These are phyloP conservation scores for Arachis monticola DNA, from an alignment of 331 rosid species.

Conservation along the genomic window DNA sequence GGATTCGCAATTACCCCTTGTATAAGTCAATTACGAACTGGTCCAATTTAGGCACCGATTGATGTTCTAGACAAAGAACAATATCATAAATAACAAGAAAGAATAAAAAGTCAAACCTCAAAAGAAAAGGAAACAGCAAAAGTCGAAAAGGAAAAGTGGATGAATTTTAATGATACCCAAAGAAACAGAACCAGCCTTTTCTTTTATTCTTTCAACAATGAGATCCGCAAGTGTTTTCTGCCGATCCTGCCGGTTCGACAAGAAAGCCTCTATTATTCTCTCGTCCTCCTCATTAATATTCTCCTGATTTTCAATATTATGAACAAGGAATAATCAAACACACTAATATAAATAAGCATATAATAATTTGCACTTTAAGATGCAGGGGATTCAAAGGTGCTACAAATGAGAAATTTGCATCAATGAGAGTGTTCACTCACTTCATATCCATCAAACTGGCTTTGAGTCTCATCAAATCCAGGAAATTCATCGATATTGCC, in stretches of 20 bases:
- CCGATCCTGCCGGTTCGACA: conserved; percentile 48
- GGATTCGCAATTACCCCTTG: conserved; percentile 60
- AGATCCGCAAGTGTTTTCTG: conserved; percentile 70
- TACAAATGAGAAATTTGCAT: neutral
- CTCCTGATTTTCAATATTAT: conserved; percentile 46
- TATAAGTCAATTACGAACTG: conserved; percentile 63
- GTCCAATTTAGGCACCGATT: conserved; percentile 75
- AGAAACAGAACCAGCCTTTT: conserved; percentile 53
- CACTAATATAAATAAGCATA: conserved; percentile 2
- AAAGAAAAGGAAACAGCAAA: neutral
- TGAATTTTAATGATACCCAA: conserved; percentile 53
- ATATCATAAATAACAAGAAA: conserved; percentile 7
- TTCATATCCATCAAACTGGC: conserved; percentile 38
- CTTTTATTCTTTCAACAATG: conserved; percentile 71
- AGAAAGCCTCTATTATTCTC: conserved; percentile 61
- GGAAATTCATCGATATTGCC: conserved; percentile 56
- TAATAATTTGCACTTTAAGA: conserved; percentile 10
- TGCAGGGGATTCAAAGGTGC: neutral
- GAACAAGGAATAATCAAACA: conserved; percentile 8
- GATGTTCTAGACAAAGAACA: conserved; percentile 54
- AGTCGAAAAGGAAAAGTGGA: neutral
- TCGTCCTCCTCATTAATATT: conserved; percentile 74
- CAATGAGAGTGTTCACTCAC: conserved; percentile 23
- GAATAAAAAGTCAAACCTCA: conserved; percentile 25
- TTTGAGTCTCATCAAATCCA: conserved; percentile 64